Conservation (phyloP, 371 early-diverging fungal species). For the Haplosporangium sp. region DNA sequence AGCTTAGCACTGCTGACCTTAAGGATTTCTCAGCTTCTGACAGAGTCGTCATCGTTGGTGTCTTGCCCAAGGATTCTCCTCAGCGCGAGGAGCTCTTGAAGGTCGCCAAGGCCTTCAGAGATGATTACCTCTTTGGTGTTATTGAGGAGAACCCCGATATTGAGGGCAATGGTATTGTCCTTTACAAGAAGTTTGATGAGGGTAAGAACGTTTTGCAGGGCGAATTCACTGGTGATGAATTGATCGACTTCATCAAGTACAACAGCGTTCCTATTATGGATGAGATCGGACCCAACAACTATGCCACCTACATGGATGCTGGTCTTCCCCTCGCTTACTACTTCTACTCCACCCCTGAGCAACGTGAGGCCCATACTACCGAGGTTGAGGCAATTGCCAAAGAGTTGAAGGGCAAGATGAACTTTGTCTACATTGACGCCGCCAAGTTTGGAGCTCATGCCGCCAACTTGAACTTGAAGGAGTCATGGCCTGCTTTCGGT, state of each 20-base stretch:
- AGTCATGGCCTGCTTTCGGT: conserved; percentile 91
- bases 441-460: conserved; percentile 87
- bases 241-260: conserved; percentile 76
- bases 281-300: conserved; percentile 91
- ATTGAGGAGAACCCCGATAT: conserved; percentile 67
- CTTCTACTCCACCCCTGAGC: conserved; percentile 79
- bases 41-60: conserved; percentile 90
- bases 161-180: conserved; percentile 73
- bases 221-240: conserved; percentile 62
- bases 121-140: conserved; percentile 88
- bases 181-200: conserved; percentile 94
- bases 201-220: conserved; percentile 75
- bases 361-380: conserved; percentile 63
- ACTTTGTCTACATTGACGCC: conserved; percentile 92
- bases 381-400: conserved; percentile 76
- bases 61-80: conserved; percentile 69
- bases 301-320: conserved; percentile 80
- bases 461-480: conserved; percentile 83
- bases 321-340: conserved; percentile 91
- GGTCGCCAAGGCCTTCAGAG: conserved; percentile 82
- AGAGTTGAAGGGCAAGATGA: conserved; percentile 86
- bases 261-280: conserved; percentile 89
- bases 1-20: conserved; percentile 73
- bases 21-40: conserved; percentile 81
- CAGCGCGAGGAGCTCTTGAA: conserved; percentile 72